Conservation (phyloP, 2,329 filamentous ascomycete species). For the Xylaria arbuscula region DNA sequence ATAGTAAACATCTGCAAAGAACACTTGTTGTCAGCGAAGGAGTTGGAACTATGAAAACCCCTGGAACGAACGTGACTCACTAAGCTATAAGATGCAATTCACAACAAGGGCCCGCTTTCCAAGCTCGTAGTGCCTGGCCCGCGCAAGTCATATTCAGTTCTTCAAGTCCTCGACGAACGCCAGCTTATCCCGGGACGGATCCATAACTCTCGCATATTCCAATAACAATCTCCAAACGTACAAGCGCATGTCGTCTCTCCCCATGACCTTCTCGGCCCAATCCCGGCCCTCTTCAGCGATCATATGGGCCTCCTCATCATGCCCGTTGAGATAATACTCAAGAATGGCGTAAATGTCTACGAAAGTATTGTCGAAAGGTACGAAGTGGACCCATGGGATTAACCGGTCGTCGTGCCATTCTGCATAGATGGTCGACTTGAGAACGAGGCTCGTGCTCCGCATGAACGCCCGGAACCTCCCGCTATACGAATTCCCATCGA, state of each 20-base stretch:
- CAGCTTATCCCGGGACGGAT: slow-evolving; percentile 55
- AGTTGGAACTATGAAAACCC: background rate
- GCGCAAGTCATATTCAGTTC: slow-evolving; percentile 1
- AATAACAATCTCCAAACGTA: slow-evolving; percentile 72
- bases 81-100: background rate
- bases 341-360: slow-evolving; percentile 73
- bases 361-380: slow-evolving; percentile 76
- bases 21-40: slow-evolving; percentile 1
- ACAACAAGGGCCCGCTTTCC: background rate
- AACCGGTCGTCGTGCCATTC: slow-evolving; percentile 81
- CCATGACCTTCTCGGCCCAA: slow-evolving; percentile 71
- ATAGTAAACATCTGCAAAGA: background rate
- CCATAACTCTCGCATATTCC: slow-evolving; percentile 64
- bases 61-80: background rate
- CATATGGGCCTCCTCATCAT: slow-evolving; percentile 60
- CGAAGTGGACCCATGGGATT: slow-evolving; percentile 77
- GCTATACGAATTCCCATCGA: slow-evolving; percentile 75
- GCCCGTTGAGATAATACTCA: slow-evolving; percentile 72
- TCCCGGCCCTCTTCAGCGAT: slow-evolving; percentile 69
- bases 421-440: slow-evolving; percentile 77
- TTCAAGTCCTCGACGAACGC: slow-evolving; percentile 58
- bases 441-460: slow-evolving; percentile 70
- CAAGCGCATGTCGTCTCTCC: slow-evolving; percentile 73
- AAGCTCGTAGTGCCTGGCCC: background rate
- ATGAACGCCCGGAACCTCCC: slow-evolving; percentile 73